These are phyloP conservation scores for Trebouxiophyceae sp. DNA, from an alignment of 163 green algal species.

Conservation along the genomic window DNA sequence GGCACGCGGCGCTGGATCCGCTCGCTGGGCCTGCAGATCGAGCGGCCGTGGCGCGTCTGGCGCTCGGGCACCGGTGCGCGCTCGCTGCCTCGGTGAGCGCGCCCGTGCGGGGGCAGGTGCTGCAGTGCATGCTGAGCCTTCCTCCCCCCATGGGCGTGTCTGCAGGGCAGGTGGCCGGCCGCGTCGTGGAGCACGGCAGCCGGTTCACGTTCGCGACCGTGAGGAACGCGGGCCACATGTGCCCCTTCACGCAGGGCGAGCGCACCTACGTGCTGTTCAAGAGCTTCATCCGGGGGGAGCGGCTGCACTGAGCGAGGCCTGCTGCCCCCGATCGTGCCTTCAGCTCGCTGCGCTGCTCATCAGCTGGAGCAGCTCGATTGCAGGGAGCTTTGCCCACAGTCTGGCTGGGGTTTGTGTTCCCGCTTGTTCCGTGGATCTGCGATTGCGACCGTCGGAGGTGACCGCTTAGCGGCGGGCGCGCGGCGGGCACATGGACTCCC, in stretches of 20 bases:
- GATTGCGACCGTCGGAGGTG: too few relatives aligned
- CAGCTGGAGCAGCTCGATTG: too few relatives aligned
- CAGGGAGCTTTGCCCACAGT: too few relatives aligned
- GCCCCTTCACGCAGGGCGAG: conserved; percentile 41
- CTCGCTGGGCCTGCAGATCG: conserved; percentile 40
- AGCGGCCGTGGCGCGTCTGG: conserved; percentile 56
- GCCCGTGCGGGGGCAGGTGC: neutral
- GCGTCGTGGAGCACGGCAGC: conserved; percentile 42
- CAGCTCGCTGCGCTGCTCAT: too few relatives aligned
- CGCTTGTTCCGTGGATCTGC: too few relatives aligned
- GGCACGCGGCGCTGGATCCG: conserved; percentile 61
- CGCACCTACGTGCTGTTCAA: conserved; percentile 36
- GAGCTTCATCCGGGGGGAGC: conserved; percentile 11
- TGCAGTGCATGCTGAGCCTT: neutral
- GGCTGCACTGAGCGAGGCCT: conserved; percentile 3
- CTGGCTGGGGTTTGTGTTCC: too few relatives aligned
- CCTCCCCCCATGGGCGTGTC: neutral
- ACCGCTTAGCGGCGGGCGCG: too few relatives aligned
- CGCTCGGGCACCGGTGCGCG: conserved; percentile 33
- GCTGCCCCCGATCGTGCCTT: too few relatives aligned
- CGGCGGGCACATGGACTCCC: too few relatives aligned
- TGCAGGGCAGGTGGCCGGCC: conserved; percentile 67
- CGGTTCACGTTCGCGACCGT: conserved; percentile 74
- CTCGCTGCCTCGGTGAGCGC: neutral
- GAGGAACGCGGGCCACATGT: conserved; percentile 76